Evolutionary conservation across 2,329 filamentous ascomycete genomes (phyloP), one percentile per base, ranked within the genome.

Genomic region (Botrytis paeoniae): DNA sequence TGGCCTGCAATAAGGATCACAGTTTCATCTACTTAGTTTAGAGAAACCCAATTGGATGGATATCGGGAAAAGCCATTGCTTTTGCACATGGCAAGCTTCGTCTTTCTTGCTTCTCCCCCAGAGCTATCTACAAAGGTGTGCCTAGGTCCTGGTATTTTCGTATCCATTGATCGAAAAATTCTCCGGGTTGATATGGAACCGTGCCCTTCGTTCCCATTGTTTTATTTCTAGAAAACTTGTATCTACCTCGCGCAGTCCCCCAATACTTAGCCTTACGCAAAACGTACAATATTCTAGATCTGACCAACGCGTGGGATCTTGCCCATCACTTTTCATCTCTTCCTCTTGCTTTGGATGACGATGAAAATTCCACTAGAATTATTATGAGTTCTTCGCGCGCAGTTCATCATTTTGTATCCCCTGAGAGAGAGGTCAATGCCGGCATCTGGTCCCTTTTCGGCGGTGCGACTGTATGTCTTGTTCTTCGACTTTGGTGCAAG

Each of bases 361-460:
- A 69, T 69, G 65, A 57, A 29, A 57, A 41, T 32, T 9, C 54
- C 29, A 16, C 37, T 51, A 18, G 63, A 48, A 37, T 45, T 29
- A 57, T 29, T 61, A 76, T 76, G 75, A 73, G 57, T 57, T 73
- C 62, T 41, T 43, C 71, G 54, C 75, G 75, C 60, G 61, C 64
- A 39, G 68, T 73, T 25, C 32, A 72, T 59, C 64, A 74, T n/a
- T 77, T 74, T 59, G 70, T 76, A 35, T 74, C 73, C 45, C 76
- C 76, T 8, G 69, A 72, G 70, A 74, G 70, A 51, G 73, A 77
- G 61, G 73, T 75, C 65, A 72, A 75, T 39, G 72, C 61, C 18
- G 76, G 75, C 10, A 45, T 77, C n/a, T 77, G 76, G 76, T 60
- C 72, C 43, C 72, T 77, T 37, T 76, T 76, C 59, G 45, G 29